phyloP scores from a whole-genome alignment of 2,329 filamentous ascomycete species.

The Zopfia rhizophila region DNA sequence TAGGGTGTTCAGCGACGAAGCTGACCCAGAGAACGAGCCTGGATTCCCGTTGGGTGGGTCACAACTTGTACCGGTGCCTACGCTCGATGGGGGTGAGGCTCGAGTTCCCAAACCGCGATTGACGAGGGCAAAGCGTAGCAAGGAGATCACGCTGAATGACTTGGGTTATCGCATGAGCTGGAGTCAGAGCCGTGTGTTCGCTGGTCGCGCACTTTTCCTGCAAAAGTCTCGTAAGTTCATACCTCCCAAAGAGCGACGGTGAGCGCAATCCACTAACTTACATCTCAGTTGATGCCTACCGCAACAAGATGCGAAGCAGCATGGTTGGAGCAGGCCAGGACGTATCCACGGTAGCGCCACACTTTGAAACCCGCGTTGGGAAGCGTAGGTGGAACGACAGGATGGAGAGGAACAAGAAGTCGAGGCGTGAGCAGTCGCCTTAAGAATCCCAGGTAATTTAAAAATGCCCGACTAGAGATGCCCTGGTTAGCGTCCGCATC shows the following conservation, averaged over 20 bases:
- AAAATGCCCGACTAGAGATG: slow-evolving; percentile 32
- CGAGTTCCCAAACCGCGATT: slow-evolving; percentile 81
- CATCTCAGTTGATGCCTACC: slow-evolving; percentile 84
- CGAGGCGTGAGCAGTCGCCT: slow-evolving; percentile 50
- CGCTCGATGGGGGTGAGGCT: slow-evolving; percentile 76
- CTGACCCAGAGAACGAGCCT: slow-evolving; percentile 57
- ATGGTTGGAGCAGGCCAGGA: slow-evolving; percentile 84
- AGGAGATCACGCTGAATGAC: slow-evolving; percentile 92
- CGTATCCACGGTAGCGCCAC: slow-evolving; percentile 76
- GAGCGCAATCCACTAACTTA: slow-evolving; percentile 41
- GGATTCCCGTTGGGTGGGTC: slow-evolving; percentile 54
- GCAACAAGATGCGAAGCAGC: slow-evolving; percentile 86
- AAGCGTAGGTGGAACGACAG: slow-evolving; percentile 72
- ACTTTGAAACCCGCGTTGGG: slow-evolving; percentile 88
- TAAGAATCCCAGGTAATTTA: slow-evolving; percentile 40
- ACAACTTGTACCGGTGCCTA: slow-evolving; percentile 59
- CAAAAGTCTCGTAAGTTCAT: slow-evolving; percentile 86
- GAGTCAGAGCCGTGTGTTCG: slow-evolving; percentile 93
- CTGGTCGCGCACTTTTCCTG: slow-evolving; percentile 84
- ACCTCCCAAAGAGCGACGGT: neutral
- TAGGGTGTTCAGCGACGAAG: slow-evolving; percentile 76
- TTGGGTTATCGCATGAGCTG: slow-evolving; percentile 95
- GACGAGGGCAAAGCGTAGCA: slow-evolving; percentile 74
- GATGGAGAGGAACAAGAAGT: slow-evolving; percentile 55
- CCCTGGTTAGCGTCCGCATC: slow-evolving; percentile 42